Base-by-base conservation (phyloP, 345 rosid species). In the Capsella bursapastoris region DNA sequence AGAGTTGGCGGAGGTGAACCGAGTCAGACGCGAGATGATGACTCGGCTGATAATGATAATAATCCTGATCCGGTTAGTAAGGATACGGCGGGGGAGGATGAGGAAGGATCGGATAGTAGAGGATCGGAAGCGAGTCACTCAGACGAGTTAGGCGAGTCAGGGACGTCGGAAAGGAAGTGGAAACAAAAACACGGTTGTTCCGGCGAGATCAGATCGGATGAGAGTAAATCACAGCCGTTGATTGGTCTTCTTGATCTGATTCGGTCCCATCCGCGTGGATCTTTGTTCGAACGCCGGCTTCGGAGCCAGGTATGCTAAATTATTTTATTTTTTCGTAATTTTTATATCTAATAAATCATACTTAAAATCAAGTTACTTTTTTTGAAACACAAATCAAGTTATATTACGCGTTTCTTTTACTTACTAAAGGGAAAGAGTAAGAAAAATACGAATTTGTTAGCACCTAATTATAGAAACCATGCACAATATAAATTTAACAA, bases 221-320 rank as follows among this genome's bases (percentile, higher is more conserved):
- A 32, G 34, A 77, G 44, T 29, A 57, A 85, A 85, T 89, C 90
- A n/a, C 83, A 85, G 79, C 88, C 90, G 84, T 82, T 85, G 83
- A 67, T 81, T 28, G 52, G 67, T 12, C 25, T 84, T 1, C 16
- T 91, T 64, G 83, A 86, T 57, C 71, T 76, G 81, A 81, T 89
- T 74, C 83, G 90, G 80, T 76, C 89, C 72, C 90, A 89, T 70
- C 68, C 71, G 34, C 82, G 84, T 63, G 80, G 82, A 67, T 80
- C 86, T 60, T 75, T 80, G 41, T 87, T 89, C 71, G 85, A 86
- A 70, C 84, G 84, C 82, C 86, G 86, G 81, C 85, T 80, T 37
- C 74, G 78, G 45, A 75, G 70, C 79, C 90, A 84, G 96, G 96
- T 90, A 62, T 37, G 41, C 70, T 7, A 7, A 52, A 64, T 49